phyloP scores from a whole-genome alignment of 768 basidiomycete genomes.

The Phanerochaete sordida region DNA sequence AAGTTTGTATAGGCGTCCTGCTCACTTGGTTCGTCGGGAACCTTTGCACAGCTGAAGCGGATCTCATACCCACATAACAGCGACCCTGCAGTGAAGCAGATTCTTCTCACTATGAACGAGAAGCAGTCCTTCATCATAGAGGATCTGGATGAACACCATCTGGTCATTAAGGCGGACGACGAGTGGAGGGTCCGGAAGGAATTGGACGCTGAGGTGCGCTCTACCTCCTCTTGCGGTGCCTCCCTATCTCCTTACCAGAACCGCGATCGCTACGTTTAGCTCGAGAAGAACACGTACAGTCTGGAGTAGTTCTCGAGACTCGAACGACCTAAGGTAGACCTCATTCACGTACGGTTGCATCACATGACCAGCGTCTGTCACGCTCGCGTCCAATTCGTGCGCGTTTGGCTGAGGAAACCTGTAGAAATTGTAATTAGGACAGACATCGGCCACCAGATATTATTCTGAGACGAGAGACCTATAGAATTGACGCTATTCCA shows the following conservation, averaged over 20 bases:
- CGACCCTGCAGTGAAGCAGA: conserved; percentile 88
- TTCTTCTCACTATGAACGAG: conserved; percentile 79
- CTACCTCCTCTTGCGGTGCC: background rate
- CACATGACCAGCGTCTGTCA: no score
- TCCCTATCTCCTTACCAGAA: background rate
- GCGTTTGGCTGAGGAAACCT: no score
- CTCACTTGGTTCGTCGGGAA: conserved; percentile 53
- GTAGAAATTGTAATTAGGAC: no score
- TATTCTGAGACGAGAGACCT: no score
- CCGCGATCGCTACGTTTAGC: conserved; percentile 32
- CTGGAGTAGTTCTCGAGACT: conserved; percentile 36
- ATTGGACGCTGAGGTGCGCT: conserved; percentile 70
- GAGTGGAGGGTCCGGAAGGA: conserved; percentile 70
- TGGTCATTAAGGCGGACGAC: conserved; percentile 81
- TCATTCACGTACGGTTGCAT: no score
- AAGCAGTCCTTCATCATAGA: conserved; percentile 79
- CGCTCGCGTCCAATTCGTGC: no score
- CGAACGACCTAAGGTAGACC: no score
- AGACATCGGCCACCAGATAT: no score
- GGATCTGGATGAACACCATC: conserved; percentile 79
- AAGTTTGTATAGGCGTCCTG: conserved; percentile 46
- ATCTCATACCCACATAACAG: conserved; percentile 32
- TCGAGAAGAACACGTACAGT: conserved; percentile 87
- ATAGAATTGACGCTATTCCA: no score
- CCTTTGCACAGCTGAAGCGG: background rate